Evolutionary conservation across 1,284 basidiomycete genomes (phyloP).

Genomic region (Sporisorium scitamineum): DNA sequence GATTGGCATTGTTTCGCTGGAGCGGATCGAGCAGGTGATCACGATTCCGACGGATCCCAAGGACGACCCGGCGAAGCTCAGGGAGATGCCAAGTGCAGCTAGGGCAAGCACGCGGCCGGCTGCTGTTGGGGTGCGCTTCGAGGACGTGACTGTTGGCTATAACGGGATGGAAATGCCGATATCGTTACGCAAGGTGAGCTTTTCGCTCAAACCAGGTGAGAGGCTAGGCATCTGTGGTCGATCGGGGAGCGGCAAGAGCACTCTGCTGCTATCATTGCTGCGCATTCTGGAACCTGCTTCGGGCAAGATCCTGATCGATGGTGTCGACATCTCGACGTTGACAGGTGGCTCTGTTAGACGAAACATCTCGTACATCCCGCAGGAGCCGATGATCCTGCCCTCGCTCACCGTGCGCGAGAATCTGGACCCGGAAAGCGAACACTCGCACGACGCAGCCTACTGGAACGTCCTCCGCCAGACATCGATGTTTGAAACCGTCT

Average conservation of each 20-base stretch:
- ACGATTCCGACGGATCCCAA: slow-evolving; percentile 33
- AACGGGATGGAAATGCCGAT: not conserved
- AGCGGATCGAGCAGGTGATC: slow-evolving; percentile 62
- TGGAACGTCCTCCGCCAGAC: slow-evolving; percentile 53
- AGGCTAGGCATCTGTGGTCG: slow-evolving; percentile 73
- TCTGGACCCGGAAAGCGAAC: slow-evolving; percentile 40
- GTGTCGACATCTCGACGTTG: slow-evolving; percentile 52
- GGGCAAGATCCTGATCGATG: slow-evolving; percentile 84
- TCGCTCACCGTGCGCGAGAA: slow-evolving; percentile 55
- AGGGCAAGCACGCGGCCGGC: slow-evolving; percentile 8
- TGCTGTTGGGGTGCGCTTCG: slow-evolving; percentile 14
- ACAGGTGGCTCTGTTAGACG: slow-evolving; percentile 13
- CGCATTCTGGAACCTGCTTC: slow-evolving; percentile 75
- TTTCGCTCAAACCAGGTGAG: slow-evolving; percentile 1
- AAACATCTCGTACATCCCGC: slow-evolving; percentile 47
- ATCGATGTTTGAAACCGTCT: slow-evolving; percentile 45
- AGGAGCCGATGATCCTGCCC: slow-evolving; percentile 59
- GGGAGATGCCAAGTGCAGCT: slow-evolving; percentile 22
- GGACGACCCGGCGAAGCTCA: slow-evolving; percentile 17
- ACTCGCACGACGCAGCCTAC: slow-evolving; percentile 45
- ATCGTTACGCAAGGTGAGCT: slow-evolving; percentile 10
- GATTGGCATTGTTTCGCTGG: slow-evolving; percentile 67
- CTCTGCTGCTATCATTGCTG: slow-evolving; percentile 73
- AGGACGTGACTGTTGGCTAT: slow-evolving; percentile 19
- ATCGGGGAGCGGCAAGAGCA: slow-evolving; percentile 80